A percentile compares a stretch with the other conserved stretches of the same genome.
phyloP scores from a whole-genome alignment of 2,329 filamentous ascomycete genomes.

The Alternaria infectoria region DNA sequence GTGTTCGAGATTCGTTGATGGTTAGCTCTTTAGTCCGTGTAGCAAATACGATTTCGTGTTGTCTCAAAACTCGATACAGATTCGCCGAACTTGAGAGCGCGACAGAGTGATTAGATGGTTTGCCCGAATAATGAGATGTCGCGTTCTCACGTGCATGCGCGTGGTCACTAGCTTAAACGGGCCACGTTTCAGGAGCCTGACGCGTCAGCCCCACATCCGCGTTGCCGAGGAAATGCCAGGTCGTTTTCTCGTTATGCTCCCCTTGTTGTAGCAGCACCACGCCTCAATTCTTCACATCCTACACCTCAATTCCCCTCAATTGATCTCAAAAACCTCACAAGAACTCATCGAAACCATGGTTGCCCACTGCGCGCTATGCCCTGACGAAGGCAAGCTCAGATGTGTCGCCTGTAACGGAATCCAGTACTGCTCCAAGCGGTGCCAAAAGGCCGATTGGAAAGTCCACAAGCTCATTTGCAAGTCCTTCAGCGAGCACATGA shows the following conservation, averaged over 20 bases:
- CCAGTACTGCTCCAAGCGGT: conserved; percentile 27
- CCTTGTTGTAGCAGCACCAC: not conserved
- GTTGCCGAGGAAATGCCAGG: not conserved
- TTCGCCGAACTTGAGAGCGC: not conserved
- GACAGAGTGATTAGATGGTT: not conserved
- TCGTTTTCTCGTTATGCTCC: not conserved
- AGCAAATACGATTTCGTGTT: not conserved
- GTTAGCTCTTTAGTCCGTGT: not conserved
- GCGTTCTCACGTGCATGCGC: not conserved
- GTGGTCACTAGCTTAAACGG: not conserved
- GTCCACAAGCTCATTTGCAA: conserved; percentile 31
- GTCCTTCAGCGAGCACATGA: not conserved
- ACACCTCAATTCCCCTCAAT: not conserved
- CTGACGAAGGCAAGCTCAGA: not conserved
- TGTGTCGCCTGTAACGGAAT: conserved; percentile 11
- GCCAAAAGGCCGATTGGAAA: conserved; percentile 29
- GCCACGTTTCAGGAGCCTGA: not conserved
- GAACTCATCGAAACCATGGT: not conserved
- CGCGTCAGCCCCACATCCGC: not conserved
- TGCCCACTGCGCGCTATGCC: not conserved
- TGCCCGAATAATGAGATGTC: not conserved
- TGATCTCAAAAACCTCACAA: not conserved
- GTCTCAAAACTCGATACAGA: not conserved
- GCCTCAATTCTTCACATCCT: not conserved
- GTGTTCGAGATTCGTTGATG: not conserved